Conservation (phyloP, 2,329 filamentous ascomycete species). For the Talaromyces sp. region DNA sequence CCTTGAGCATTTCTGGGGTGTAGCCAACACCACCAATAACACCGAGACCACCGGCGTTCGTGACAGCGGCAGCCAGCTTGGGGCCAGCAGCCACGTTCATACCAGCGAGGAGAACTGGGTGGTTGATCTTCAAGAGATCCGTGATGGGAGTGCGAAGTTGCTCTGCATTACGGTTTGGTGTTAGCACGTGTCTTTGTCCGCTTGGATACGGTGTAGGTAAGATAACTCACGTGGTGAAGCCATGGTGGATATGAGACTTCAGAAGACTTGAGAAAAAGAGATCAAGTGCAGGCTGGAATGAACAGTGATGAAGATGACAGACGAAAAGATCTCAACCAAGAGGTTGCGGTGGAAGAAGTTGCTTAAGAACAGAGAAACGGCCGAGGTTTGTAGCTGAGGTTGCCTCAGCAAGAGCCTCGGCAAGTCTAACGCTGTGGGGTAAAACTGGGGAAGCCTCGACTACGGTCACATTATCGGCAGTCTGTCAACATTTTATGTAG, state of each 20-base stretch:
- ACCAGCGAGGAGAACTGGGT: conserved; percentile 89
- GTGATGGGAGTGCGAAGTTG: conserved; percentile 86
- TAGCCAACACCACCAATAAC: conserved; percentile 90
- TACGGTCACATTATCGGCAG: neutral
- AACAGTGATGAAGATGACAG: neutral
- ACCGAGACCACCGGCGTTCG: conserved; percentile 92
- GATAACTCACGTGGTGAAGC: conserved; percentile 68
- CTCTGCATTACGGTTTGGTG: conserved; percentile 47
- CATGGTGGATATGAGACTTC: conserved; percentile 44
- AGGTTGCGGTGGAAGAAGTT: neutral
- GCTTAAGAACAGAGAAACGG: neutral
- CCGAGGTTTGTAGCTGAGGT: too few species aligned
- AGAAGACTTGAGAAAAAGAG: neutral
- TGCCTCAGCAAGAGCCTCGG: neutral
- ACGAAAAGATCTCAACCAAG: neutral
- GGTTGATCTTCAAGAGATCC: conserved; percentile 96
- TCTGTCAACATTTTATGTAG: neutral
- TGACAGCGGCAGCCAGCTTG: conserved; percentile 91
- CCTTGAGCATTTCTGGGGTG: conserved; percentile 92
- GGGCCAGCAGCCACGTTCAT: conserved; percentile 99
- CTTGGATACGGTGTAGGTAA: conserved; percentile 14
- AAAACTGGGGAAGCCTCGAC: neutral
- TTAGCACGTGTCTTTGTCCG: conserved; percentile 15
- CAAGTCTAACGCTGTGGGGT: neutral
- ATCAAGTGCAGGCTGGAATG: too few species aligned